These are phyloP conservation scores for Phellinidium pouzarii DNA, from an alignment of 1,284 basidiomycete species.

Conservation along the genomic window DNA sequence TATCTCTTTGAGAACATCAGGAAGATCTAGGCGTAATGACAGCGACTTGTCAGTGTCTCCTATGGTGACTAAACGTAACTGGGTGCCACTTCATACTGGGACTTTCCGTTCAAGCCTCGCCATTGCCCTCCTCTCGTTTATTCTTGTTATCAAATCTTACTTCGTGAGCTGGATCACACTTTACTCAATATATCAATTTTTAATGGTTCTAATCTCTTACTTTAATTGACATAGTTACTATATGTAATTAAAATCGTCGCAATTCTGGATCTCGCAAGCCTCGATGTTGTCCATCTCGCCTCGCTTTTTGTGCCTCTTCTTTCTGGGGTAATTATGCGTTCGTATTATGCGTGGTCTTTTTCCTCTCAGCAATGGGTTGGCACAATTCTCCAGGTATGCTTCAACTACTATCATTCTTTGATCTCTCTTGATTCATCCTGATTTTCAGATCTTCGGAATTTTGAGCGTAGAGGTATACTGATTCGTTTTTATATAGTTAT, in stretches of 20 bases:
- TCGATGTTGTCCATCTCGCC: conserved; percentile 18
- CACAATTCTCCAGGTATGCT: conserved; percentile 23
- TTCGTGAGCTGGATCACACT: conserved; percentile 1
- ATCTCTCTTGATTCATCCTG: conserved; percentile 9
- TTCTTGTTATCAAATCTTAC: conserved; percentile 4
- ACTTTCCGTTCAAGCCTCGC: conserved; percentile 4
- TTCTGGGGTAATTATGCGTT: conserved; percentile 15
- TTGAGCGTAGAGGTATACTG: conserved; percentile 7
- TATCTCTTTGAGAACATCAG: background rate
- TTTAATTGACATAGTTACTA: background rate
- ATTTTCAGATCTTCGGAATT: conserved; percentile 22
- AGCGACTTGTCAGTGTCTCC: background rate
- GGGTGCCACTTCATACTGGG: background rate
- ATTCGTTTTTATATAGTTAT: background rate
- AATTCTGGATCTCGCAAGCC: conserved; percentile 4
- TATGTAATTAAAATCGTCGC: conserved; percentile 4
- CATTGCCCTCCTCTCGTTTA: conserved; percentile 5
- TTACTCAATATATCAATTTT: background rate
- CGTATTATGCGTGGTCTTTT: conserved; percentile 12
- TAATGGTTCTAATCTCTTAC: background rate
- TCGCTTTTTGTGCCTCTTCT: conserved; percentile 18
- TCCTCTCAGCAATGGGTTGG: conserved; percentile 22
- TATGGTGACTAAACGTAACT: background rate
- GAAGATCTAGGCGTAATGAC: background rate
- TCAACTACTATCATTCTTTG: background rate